Evolutionary conservation across 2,329 filamentous ascomycete species (phyloP).

Genomic region (Tolypocladium capitatum): DNA sequence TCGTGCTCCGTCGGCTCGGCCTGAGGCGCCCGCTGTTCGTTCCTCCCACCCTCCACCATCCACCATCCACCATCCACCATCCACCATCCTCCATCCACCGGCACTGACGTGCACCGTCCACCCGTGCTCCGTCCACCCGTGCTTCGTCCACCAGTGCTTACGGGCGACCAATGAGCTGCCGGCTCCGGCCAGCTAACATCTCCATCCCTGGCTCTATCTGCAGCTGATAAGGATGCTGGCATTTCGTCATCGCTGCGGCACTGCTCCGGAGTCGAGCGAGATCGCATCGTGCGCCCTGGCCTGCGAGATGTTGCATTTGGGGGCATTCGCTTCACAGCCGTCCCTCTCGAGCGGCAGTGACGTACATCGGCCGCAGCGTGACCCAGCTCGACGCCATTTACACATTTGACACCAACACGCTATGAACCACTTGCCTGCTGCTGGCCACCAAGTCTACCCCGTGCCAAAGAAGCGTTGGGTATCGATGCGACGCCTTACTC

Average conservation of each 20-base stretch:
- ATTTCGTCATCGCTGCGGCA: not conserved
- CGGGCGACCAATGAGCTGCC: not conserved
- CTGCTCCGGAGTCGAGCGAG: not conserved
- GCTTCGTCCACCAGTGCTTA: too few species aligned
- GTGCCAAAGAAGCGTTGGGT: slow-evolving; percentile 4
- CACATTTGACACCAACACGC: not conserved
- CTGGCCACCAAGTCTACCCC: not conserved
- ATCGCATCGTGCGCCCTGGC: not conserved
- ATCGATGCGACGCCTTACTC: slow-evolving; percentile 9
- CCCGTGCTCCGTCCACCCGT: too few species aligned
- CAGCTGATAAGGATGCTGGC: not conserved
- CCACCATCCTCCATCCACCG: too few species aligned
- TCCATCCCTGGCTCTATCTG: not conserved
- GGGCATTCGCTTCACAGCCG: not conserved
- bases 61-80: too few species aligned
- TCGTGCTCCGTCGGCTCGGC: too few species aligned
- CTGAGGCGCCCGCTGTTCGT: not conserved
- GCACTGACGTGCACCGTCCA: not conserved
- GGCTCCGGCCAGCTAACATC: not conserved
- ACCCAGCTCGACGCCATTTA: not conserved
- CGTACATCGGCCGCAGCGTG: not conserved
- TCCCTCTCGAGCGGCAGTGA: not conserved
- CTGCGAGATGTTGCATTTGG: not conserved
- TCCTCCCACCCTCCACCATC: too few species aligned
- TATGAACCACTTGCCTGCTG: not conserved